phyloP scores from a whole-genome alignment of 148 eudicot genomes.

The Bassia scoparia region DNA sequence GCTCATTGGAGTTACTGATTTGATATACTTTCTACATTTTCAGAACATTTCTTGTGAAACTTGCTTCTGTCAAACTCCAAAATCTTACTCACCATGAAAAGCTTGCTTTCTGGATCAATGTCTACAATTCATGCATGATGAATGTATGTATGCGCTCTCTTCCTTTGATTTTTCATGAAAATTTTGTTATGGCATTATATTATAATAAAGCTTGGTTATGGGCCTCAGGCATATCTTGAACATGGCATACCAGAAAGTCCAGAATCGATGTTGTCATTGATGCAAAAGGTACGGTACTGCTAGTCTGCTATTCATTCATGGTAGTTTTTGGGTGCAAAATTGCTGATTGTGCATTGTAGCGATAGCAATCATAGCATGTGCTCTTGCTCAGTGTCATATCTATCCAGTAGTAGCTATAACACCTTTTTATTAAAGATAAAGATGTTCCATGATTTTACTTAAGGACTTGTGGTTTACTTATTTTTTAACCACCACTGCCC shows the following conservation, averaged over 20 bases:
- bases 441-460: neutral
- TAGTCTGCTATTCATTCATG: neutral
- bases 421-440: neutral
- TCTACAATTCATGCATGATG: constrained; percentile 83
- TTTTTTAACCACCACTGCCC: too few relatives aligned
- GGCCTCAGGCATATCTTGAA: constrained; percentile 69
- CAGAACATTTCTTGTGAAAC: constrained; percentile 59
- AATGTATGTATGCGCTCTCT: constrained; percentile 45
- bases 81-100: constrained; percentile 66
- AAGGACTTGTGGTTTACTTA: neutral
- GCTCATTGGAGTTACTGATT: constrained; percentile 1
- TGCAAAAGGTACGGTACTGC: constrained; percentile 58
- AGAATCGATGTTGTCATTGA: constrained; percentile 54
- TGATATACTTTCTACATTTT: neutral
- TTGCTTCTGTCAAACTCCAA: constrained; percentile 47
- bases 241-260: constrained; percentile 62
- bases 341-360: neutral
- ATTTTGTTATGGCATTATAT: neutral
- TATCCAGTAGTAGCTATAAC: neutral
- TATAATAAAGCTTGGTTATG: constrained; percentile 6
- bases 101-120: constrained; percentile 87
- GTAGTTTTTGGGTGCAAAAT: neutral
- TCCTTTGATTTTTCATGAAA: constrained; percentile 1
- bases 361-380: constrained; percentile 1
- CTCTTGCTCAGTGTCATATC: neutral